Conservation (phyloP, 805 yeast genomes). For the Candida coquimbonensis region DNA sequence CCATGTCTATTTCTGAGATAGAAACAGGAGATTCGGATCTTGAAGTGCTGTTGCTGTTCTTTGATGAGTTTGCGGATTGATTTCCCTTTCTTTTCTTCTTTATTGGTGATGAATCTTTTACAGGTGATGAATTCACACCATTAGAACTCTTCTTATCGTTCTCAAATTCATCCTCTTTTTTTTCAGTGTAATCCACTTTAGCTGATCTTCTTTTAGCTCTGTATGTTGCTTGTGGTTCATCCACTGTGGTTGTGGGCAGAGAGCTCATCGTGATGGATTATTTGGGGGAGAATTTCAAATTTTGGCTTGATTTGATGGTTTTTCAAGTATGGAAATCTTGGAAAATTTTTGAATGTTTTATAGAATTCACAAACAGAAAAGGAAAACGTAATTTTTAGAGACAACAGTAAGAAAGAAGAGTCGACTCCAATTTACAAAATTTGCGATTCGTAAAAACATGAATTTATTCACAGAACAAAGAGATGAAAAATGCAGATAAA, state of each 20-base stretch:
- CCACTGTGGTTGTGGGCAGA: background rate
- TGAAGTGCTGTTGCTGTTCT: background rate
- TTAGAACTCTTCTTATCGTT: background rate
- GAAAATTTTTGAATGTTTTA: background rate
- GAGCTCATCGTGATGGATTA: background rate
- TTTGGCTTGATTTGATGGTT: background rate
- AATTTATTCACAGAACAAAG: no score
- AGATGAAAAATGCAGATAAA: no score
- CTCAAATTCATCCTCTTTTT: constrained; percentile 14
- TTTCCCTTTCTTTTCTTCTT: background rate
- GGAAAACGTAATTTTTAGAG: no score
- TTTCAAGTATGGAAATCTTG: background rate
- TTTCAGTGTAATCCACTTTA: constrained; percentile 22
- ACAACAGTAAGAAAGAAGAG: no score
- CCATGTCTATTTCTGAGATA: constrained; percentile 3
- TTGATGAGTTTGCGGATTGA: no score
- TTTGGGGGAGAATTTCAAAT: background rate
- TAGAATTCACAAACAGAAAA: no score
- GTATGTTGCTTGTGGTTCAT: background rate
- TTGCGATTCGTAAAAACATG: no score
- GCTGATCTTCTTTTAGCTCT: constrained; percentile 18
- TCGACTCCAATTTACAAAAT: no score
- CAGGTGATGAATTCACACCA: background rate
- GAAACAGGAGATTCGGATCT: constrained; percentile 10
- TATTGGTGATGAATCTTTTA: background rate